Base-by-base conservation (phyloP, 2,329 filamentous ascomycete genomes). In the Drechslerella coelobrocha region DNA sequence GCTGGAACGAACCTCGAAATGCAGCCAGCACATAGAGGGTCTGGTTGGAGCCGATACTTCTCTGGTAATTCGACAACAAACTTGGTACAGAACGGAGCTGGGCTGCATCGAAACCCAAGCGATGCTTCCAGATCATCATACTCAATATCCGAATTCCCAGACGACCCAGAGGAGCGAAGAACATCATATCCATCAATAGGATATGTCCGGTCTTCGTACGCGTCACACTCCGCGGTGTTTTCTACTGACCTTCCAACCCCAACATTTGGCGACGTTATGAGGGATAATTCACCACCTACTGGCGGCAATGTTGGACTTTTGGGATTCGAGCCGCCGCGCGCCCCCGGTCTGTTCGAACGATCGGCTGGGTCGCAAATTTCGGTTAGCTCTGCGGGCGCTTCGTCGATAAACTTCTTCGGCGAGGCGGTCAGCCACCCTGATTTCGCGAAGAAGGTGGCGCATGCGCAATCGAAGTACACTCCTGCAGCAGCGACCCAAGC, bases 41-140 rank as follows among this genome's bases (percentile, higher is more conserved):
- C 75, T 1, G 75, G 75, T 5, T 76, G 75, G 75, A 75, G 74
- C 23, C 73, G 72, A 37, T 76, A 76, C 52, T 76, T 76, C 39
- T 76, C 75, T 23, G 75, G 72, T 14, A 72, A 72, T 8, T 74
- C 73, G 21, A 74, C 72, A 3, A 76, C 75, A n/a, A 76, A 76
- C 48, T 45, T 76, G 6, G 74, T 73, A 47, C 61, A 72, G 52
- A 61, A 61, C 27, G 61, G 55, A 26, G 68, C 68, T 37, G 53
- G 66, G 2, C 59, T 71, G 2, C 66, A 71, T 21, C 54, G 68
- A 17, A 65, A 59, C 51, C 50, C 61, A 17, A 72, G 68, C 55
- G 61, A 72, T 41, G 60, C 68, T 41, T 71, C 66, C 14, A 55
- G 68, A 23, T 72, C 68, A 6, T 72, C 68, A 17, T 72, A 72